phyloP scores from a whole-genome alignment of 176 grass and related monocot genomes.

The Carex littledalei region DNA sequence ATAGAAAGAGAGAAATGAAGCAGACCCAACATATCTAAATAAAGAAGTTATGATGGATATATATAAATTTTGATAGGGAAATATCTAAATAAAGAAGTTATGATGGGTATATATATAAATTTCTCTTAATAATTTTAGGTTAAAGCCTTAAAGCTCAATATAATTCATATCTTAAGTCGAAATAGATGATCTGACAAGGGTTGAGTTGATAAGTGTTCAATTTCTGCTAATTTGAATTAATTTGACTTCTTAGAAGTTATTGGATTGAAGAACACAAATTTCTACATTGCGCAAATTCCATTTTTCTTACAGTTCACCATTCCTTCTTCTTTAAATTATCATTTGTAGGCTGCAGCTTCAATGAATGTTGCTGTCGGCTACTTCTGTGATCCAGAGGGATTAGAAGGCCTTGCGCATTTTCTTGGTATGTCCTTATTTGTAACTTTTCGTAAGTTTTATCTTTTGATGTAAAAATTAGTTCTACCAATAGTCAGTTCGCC shows the following conservation, averaged over 20 bases:
- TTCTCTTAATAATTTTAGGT: not conserved
- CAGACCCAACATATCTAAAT: no score
- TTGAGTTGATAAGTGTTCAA: not conserved
- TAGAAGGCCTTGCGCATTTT: constrained; percentile 94
- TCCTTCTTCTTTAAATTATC: not conserved
- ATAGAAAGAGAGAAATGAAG: no score
- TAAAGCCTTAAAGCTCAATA: not conserved
- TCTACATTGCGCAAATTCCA: not conserved
- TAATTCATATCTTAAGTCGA: not conserved
- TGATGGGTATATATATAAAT: no score
- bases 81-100: no score
- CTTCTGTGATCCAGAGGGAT: constrained; percentile 78
- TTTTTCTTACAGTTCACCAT: not conserved
- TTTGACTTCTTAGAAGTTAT: not conserved
- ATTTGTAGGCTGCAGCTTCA: constrained; percentile 70
- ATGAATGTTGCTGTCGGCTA: constrained; percentile 83
- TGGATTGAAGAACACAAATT: not conserved
- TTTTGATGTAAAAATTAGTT: not conserved
- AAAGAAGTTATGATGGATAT: no score
- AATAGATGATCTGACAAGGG: not conserved
- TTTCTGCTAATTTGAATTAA: not conserved
- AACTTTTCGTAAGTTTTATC: not conserved
- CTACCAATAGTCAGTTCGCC: no score
- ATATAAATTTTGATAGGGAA: no score
- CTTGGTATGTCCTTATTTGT: constrained; percentile 42